Evolutionary conservation across 176 grass and related monocot genomes (phyloP).

Genomic region (Microstegium vimineum): DNA sequence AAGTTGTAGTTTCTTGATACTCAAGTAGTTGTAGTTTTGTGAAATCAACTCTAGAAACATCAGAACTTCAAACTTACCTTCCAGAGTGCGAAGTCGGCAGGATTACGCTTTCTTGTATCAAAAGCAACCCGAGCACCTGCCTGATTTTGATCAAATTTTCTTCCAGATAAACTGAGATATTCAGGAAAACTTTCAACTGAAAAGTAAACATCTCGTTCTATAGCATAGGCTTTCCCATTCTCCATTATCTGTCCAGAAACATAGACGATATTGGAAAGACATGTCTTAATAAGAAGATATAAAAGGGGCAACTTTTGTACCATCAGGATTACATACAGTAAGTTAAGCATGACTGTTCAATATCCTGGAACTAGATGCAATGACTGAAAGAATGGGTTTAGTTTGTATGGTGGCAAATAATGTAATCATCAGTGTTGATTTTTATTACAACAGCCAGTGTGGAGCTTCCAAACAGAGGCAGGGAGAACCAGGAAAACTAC

Average conservation of each 20-base stretch:
- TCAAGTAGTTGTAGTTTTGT: background rate
- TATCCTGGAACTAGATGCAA: background rate
- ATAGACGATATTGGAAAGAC: background rate
- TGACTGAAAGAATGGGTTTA: background rate
- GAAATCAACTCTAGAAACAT: background rate
- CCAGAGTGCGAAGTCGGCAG: constrained; percentile 61
- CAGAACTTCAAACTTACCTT: constrained; percentile 42
- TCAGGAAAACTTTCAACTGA: constrained; percentile 48
- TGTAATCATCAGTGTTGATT: background rate
- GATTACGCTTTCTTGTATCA: constrained; percentile 52
- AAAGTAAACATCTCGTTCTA: constrained; percentile 82
- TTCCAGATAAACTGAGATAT: constrained; percentile 56
- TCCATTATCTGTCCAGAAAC: constrained; percentile 57
- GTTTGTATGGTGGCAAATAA: background rate
- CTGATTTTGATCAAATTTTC: constrained; percentile 53
- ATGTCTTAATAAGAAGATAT: background rate
- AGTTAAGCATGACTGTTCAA: background rate
- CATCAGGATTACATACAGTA: background rate
- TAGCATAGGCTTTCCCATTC: constrained; percentile 52
- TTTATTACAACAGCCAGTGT: background rate
- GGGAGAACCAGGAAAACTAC: background rate
- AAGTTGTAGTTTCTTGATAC: background rate
- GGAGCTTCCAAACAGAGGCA: background rate
- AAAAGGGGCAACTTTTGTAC: background rate
- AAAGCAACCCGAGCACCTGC: constrained; percentile 56